phyloP scores from a whole-genome alignment of 2,329 filamentous ascomycete species.

The Fusarium clavum region DNA sequence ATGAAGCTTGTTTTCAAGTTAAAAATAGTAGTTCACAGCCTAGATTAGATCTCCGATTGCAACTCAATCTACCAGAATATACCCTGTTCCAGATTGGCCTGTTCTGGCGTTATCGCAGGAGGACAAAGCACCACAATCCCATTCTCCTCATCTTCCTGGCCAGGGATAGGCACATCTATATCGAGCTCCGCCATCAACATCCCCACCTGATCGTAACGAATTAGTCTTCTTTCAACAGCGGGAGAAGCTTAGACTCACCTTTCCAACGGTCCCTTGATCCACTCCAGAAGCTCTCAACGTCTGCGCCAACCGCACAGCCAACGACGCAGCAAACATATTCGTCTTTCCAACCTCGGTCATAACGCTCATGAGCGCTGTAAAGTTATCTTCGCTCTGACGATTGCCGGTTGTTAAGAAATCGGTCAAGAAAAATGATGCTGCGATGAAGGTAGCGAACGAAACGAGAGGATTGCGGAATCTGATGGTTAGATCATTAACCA shows the following conservation, averaged over 20 bases:
- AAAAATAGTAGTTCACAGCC: background rate
- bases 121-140: slow-evolving; percentile 32
- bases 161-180: slow-evolving; percentile 14
- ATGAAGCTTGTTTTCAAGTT: fast-evolving
- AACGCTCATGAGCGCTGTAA: slow-evolving; percentile 68
- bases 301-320: slow-evolving; percentile 73
- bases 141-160: slow-evolving; percentile 31
- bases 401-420: slow-evolving; percentile 11
- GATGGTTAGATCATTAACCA: slow-evolving; percentile 19
- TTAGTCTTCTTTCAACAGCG: background rate
- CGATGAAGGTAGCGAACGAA: slow-evolving; percentile 28
- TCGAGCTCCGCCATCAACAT: slow-evolving; percentile 21
- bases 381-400: slow-evolving; percentile 58
- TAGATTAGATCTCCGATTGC: background rate
- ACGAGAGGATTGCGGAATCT: slow-evolving; percentile 29
- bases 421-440: slow-evolving; percentile 24
- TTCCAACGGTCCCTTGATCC: slow-evolving; percentile 19
- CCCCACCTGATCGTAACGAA: background rate
- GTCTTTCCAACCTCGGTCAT: slow-evolving; percentile 66
- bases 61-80: background rate
- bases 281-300: slow-evolving; percentile 64
- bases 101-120: background rate
- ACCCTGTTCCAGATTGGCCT: background rate
- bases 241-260: background rate
- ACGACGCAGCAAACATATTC: slow-evolving; percentile 49